Evolutionary conservation across 2,329 filamentous ascomycete genomes (phyloP), one percentile per base, ranked within the genome.

Genomic region (Fusarium praegraminearum): DNA sequence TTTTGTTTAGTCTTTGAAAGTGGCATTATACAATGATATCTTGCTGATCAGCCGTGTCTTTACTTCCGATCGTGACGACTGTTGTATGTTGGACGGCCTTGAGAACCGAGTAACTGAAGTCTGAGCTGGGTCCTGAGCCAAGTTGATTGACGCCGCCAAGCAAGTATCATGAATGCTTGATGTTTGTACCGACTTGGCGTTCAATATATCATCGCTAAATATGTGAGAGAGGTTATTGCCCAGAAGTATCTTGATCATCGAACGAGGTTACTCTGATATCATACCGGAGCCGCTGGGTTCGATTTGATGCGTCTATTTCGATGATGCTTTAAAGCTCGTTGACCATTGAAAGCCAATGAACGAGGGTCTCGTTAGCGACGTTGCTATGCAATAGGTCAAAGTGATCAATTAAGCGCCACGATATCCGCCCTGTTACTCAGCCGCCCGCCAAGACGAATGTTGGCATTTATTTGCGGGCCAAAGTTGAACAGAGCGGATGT

Each of bases 331-430:
- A 41, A 41, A 30, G 30, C 22, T 59, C 40, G 43, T 20, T 33
- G 50, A 36, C 33, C 45, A 33, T 22, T 33, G 32, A 54, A 51
- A 33, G 40, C 69, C 57, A 72, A 72, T 62, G 41, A 54, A 57
- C 52, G 46, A 59, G 63, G 59, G 62, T 58, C 28, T 40, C 20
- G 22, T 57, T 62, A 58, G 59, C 45, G 59, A 54, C 26, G 26
- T 45, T 53, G 41, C 60, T 44, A 47, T 41, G 22, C 26, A 52
- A 59, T 60, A 45, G 40, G 24, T 36, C 35, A 28, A 43, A 58
- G 54, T 33, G 43, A 49, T 57, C 38, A 36, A 52, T 60, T 72
- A 72, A 72, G 70, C 70, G 70, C 70, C 66, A 68, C 35, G 44
- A 49, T 59, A 55, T 49, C 45, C 30, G 53, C 50, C 58, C 53